Evolutionary conservation across 768 basidiomycete species (phyloP).

Genomic region (Amanita phalloides): DNA sequence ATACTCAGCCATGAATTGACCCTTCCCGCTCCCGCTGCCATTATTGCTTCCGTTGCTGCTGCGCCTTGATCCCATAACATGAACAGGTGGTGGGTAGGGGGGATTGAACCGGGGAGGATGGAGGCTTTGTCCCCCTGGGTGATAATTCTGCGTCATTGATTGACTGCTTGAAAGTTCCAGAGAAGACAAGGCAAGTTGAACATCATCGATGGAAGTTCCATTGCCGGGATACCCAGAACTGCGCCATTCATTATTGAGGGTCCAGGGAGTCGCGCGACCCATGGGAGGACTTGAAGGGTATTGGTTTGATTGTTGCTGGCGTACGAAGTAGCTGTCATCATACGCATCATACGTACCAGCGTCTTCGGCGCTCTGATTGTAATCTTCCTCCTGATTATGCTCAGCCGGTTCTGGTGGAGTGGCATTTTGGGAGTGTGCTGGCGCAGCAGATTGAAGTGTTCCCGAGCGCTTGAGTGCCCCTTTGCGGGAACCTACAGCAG

Average conservation of each 20-base stretch:
- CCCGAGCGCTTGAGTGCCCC: slow-evolving; percentile 61
- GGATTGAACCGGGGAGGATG: slow-evolving; percentile 68
- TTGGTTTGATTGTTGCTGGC: slow-evolving; percentile 29
- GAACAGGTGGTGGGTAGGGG: slow-evolving; percentile 33
- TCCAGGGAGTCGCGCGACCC: slow-evolving; percentile 61
- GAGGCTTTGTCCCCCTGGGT: slow-evolving; percentile 36
- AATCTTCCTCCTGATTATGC: slow-evolving; percentile 38
- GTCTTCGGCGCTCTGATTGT: slow-evolving; percentile 38
- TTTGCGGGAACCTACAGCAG: slow-evolving; percentile 40
- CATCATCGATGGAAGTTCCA: slow-evolving; percentile 53
- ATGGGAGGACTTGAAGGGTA: slow-evolving; percentile 42
- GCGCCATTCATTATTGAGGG: slow-evolving; percentile 53
- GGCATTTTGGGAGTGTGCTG: slow-evolving; percentile 22
- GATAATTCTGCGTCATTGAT: slow-evolving; percentile 20
- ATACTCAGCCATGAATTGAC: slow-evolving; percentile 52
- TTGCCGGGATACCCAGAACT: slow-evolving; percentile 17
- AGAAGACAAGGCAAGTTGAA: slow-evolving; percentile 60
- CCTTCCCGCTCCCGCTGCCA: slow-evolving; percentile 22
- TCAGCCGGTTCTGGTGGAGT: slow-evolving; percentile 30
- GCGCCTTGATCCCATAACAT: slow-evolving; percentile 28
- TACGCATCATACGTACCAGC: slow-evolving; percentile 26
- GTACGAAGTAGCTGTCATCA: slow-evolving; percentile 46
- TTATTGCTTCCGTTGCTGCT: slow-evolving; percentile 23
- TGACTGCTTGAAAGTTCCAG: slow-evolving; percentile 46
- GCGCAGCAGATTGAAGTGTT: slow-evolving; percentile 52